Conservation (phyloP, 176 grass and related monocot species). For the Dactylis glomerata region DNA sequence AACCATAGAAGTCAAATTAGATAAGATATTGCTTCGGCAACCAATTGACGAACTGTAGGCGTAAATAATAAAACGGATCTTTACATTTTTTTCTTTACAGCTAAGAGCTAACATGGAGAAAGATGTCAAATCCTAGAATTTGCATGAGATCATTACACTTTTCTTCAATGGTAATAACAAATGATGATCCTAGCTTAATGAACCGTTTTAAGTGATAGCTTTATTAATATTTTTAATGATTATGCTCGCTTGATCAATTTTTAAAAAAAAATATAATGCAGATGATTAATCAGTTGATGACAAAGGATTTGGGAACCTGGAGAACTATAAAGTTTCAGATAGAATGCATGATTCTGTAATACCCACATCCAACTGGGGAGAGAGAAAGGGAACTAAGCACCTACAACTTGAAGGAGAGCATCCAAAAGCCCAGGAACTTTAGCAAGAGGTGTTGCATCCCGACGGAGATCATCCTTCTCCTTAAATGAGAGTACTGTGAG, state of each 20-base stretch:
- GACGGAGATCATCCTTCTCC: constrained; percentile 87
- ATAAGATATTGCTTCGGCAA: constrained; percentile 10
- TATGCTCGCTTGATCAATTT: neutral
- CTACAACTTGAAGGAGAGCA: constrained; percentile 98
- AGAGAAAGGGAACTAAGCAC: constrained; percentile 25
- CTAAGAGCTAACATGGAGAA: neutral
- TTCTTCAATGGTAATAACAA: neutral
- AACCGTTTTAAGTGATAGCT: constrained; percentile 8
- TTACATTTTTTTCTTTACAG: neutral
- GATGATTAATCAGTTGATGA: constrained; percentile 4
- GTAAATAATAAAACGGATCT: neutral
- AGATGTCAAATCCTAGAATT: neutral
- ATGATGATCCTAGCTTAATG: neutral
- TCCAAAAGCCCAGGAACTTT: constrained; percentile 94
- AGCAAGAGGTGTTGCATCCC: constrained; percentile 79
- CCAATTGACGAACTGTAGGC: neutral
- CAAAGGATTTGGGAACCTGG: constrained; percentile 1
- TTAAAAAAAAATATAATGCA: neutral
- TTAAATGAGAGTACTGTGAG: constrained; percentile 95
- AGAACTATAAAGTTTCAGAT: neutral
- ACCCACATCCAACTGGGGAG: constrained; percentile 16
- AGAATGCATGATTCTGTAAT: constrained; percentile 6
- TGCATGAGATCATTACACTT: neutral
- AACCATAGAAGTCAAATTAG: neutral
- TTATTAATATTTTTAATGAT: neutral